These are phyloP conservation scores for Sugiyamaella chiloensis DNA, from an alignment of 805 yeast genomes.

Conservation along the genomic window DNA sequence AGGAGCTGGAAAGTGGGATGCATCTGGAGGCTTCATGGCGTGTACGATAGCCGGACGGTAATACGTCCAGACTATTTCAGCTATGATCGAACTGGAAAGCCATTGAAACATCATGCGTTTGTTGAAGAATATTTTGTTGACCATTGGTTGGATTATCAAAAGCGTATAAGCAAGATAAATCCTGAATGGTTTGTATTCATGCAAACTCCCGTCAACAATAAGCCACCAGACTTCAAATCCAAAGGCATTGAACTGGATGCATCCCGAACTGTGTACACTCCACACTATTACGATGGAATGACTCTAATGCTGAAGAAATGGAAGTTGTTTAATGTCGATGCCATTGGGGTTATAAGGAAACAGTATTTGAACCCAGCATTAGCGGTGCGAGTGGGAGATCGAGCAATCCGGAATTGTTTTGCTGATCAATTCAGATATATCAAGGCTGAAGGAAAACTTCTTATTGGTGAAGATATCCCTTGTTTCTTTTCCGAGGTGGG, in stretches of 20 bases:
- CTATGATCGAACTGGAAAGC: constrained; percentile 33
- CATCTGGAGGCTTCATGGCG: constrained; percentile 71
- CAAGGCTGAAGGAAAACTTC: constrained; percentile 53
- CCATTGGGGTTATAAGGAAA: constrained; percentile 77
- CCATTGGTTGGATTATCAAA: constrained; percentile 49
- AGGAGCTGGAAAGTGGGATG: constrained; percentile 80
- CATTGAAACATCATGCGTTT: constrained; percentile 52
- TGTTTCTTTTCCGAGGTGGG: constrained; percentile 85
- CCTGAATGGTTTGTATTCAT: constrained; percentile 54
- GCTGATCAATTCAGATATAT: constrained; percentile 62
- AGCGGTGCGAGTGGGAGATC: constrained; percentile 65
- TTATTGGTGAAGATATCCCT: constrained; percentile 62
- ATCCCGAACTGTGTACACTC: constrained; percentile 59
- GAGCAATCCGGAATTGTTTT: constrained; percentile 65
- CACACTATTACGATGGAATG: constrained; percentile 92
- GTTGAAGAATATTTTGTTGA: constrained; percentile 61
- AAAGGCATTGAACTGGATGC: constrained; percentile 27
- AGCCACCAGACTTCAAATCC: constrained; percentile 64
- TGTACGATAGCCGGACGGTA: constrained; percentile 52
- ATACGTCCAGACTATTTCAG: constrained; percentile 52
- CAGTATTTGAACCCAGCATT: constrained; percentile 71
- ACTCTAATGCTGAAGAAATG: constrained; percentile 85
- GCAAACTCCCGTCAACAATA: constrained; percentile 78
- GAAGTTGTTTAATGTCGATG: constrained; percentile 79
- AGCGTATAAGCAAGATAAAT: constrained; percentile 45